Conservation (phyloP, 495 filamentous ascomycete genomes). For the Tuber umbilicatum region DNA sequence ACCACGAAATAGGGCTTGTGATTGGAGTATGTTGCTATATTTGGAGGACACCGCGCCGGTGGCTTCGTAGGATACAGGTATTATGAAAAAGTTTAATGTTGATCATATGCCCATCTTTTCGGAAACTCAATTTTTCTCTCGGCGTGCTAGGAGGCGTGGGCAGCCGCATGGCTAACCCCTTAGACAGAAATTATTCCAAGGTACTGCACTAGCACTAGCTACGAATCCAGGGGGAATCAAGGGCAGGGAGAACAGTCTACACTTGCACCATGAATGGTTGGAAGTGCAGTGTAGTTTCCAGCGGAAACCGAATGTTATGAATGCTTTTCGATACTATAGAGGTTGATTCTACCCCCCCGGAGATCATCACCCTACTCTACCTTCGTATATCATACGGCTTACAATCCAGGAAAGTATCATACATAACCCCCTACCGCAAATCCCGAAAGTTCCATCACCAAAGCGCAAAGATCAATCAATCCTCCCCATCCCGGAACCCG, state of each 20-base stretch:
- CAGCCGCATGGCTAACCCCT: neutral
- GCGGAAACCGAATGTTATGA: neutral
- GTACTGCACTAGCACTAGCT: neutral
- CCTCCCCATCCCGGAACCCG: neutral
- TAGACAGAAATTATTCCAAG: neutral
- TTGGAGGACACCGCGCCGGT: neutral
- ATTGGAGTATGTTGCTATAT: neutral
- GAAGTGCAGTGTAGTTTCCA: neutral
- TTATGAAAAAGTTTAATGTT: neutral
- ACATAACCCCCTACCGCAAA: neutral
- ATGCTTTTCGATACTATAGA: neutral
- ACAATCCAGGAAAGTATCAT: neutral
- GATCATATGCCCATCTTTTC: neutral
- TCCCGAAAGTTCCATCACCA: neutral
- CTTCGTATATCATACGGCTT: neutral
- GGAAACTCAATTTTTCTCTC: neutral
- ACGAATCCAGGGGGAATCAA: too few species aligned
- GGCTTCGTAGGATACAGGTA: neutral
- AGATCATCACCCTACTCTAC: neutral
- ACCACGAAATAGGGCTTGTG: neutral
- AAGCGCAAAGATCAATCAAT: too few species aligned
- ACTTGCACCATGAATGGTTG: neutral
- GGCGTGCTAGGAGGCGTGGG: neutral
- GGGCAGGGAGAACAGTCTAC: too few species aligned
- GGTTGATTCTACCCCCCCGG: neutral